Conservation (phyloP, 495 filamentous ascomycete species). For the Jackrogersella minutella region DNA sequence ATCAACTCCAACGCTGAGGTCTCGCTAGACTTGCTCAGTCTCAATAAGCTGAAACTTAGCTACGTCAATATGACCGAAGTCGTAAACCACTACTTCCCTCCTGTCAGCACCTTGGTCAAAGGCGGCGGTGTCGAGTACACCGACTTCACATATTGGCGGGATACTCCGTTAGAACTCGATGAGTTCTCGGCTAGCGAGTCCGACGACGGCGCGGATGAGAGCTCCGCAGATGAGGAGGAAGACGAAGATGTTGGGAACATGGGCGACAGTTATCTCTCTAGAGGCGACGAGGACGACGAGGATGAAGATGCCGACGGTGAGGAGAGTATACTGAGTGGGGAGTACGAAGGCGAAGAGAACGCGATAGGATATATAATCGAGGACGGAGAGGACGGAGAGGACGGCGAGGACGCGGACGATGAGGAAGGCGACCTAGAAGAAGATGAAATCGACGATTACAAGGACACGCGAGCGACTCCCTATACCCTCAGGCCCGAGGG, state of each 20-base stretch:
- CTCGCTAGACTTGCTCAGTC: conserved; percentile 84
- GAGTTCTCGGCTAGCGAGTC: conserved; percentile 82
- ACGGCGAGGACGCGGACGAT: conserved; percentile 47
- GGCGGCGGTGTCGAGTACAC: conserved; percentile 86
- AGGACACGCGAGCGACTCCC: conserved; percentile 31
- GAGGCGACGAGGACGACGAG: conserved; percentile 60
- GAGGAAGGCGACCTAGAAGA: conserved; percentile 47
- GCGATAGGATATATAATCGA: conserved; percentile 46
- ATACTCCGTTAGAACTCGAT: conserved; percentile 74
- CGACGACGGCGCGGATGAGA: conserved; percentile 62
- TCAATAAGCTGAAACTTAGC: conserved; percentile 95
- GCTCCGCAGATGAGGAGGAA: conserved; percentile 53
- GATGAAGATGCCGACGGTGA: conserved; percentile 53
- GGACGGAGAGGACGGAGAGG: conserved; percentile 43
- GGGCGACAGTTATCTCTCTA: conserved; percentile 68
- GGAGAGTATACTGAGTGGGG: conserved; percentile 49
- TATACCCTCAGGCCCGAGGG: not conserved
- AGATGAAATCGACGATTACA: conserved; percentile 40
- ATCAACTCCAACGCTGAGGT: conserved; percentile 99
- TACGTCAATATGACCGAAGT: conserved; percentile 97
- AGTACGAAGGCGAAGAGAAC: conserved; percentile 51
- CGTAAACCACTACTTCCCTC: conserved; percentile 96
- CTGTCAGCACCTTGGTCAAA: conserved; percentile 76
- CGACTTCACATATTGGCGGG: conserved; percentile 89
- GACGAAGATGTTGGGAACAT: conserved; percentile 56